Conservation (phyloP, 805 yeast genomes). For the Blastobotrys muscicola region DNA sequence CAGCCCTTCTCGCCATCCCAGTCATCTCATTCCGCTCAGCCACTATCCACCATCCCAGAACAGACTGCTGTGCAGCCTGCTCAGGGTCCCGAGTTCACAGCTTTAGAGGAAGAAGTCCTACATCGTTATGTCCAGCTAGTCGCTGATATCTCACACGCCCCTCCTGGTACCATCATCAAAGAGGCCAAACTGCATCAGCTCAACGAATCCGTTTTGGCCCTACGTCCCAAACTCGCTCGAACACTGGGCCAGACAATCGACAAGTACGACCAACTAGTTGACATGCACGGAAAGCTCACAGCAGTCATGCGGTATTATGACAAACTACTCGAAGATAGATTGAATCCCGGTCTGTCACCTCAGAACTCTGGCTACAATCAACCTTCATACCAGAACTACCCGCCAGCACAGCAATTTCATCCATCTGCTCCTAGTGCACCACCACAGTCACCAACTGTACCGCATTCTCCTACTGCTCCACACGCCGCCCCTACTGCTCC, state of each 20-base stretch:
- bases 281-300: constrained; percentile 68
- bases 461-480: not conserved
- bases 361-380: not conserved
- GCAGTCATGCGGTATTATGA: constrained; percentile 72
- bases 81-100: constrained; percentile 32
- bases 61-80: constrained; percentile 1
- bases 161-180: constrained; percentile 32
- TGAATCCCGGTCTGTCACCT: constrained; percentile 14
- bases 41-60: not conserved
- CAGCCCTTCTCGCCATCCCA: constrained; percentile 4
- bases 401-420: not conserved
- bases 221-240: constrained; percentile 62
- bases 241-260: constrained; percentile 48
- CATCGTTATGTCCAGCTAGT: constrained; percentile 61
- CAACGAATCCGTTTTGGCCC: constrained; percentile 46
- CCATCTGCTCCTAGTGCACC: not conserved
- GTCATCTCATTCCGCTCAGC: constrained; percentile 13
- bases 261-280: constrained; percentile 57
- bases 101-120: constrained; percentile 61
- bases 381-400: not conserved
- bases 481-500: constrained; percentile 1
- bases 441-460: not conserved
- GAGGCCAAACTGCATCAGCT: constrained; percentile 48
- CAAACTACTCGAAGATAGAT: constrained; percentile 52
- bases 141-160: constrained; percentile 40